Conservation (phyloP, 2,329 filamentous ascomycete genomes). For the Thelonectria blattea region DNA sequence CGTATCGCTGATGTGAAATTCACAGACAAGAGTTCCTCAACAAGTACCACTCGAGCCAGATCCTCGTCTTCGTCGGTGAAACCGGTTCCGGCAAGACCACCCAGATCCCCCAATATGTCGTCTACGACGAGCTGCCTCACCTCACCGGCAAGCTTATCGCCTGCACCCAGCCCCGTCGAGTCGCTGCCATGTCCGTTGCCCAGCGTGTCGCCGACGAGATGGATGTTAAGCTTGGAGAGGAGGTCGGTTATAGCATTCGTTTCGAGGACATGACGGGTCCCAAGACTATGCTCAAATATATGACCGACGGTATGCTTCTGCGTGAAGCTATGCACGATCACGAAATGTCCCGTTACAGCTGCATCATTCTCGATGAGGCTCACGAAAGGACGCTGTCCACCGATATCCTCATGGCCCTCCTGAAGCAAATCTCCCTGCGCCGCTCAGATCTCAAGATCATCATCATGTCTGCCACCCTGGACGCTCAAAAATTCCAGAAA, state of each 20-base stretch:
- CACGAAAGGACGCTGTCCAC: constrained; percentile 97
- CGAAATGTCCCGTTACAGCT: constrained; percentile 89
- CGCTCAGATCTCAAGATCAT: constrained; percentile 95
- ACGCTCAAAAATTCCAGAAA: constrained; percentile 96
- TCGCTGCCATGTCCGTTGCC: constrained; percentile 97
- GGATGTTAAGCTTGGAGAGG: constrained; percentile 89
- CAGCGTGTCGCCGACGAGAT: constrained; percentile 98
- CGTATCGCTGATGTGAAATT: not conserved
- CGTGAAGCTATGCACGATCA: constrained; percentile 97
- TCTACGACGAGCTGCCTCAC: constrained; percentile 95
- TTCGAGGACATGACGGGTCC: constrained; percentile 93
- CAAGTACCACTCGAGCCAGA: constrained; percentile 92
- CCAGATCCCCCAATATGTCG: constrained; percentile 97
- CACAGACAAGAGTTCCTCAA: constrained; percentile 86
- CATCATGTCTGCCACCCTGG: constrained; percentile 97
- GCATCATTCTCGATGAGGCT: constrained; percentile 97
- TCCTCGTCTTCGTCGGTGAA: constrained; percentile 97
- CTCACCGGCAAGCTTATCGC: constrained; percentile 86
- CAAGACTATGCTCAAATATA: constrained; percentile 96
- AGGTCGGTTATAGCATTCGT: constrained; percentile 98
- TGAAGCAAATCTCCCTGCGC: constrained; percentile 86
- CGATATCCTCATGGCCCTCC: constrained; percentile 93
- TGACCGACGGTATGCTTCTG: constrained; percentile 99
- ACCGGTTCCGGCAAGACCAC: constrained; percentile 99
- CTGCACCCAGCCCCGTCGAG: constrained; percentile 96